These are phyloP conservation scores for Hypoxylon sp. DNA, from an alignment of 2,329 filamentous ascomycete species.

Conservation along the genomic window DNA sequence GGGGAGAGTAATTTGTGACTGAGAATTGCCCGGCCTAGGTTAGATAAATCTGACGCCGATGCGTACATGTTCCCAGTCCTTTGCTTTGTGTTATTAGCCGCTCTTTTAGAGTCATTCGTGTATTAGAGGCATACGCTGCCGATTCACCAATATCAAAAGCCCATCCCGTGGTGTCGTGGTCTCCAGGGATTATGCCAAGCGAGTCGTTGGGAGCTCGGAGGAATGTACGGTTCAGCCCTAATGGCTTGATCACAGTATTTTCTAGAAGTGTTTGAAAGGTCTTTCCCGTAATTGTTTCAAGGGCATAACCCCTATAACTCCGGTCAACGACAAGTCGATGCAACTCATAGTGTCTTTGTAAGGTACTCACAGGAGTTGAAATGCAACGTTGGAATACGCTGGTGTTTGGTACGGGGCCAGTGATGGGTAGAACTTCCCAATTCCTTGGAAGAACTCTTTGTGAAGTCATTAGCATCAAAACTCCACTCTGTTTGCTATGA, in stretches of 20 bases:
- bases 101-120: not conserved
- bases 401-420: slow-evolving; percentile 48
- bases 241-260: slow-evolving; percentile 56
- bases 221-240: slow-evolving; percentile 58
- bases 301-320: slow-evolving; percentile 55
- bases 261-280: slow-evolving; percentile 56
- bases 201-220: slow-evolving; percentile 50
- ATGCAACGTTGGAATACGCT: slow-evolving; percentile 53
- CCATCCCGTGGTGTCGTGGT: slow-evolving; percentile 49
- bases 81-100: slow-evolving; percentile 37
- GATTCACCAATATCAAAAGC: slow-evolving; percentile 52
- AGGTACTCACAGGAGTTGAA: slow-evolving; percentile 53
- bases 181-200: slow-evolving; percentile 58
- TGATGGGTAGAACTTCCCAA: slow-evolving; percentile 52
- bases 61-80: slow-evolving; percentile 58
- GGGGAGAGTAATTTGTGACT: slow-evolving; percentile 56
- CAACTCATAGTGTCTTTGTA: slow-evolving; percentile 27
- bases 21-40: slow-evolving; percentile 52
- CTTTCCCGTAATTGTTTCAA: slow-evolving; percentile 58
- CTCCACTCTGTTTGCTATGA: not conserved
- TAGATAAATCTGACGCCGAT: slow-evolving; percentile 53
- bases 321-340: slow-evolving; percentile 51
- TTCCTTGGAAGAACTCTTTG: slow-evolving; percentile 50
- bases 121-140: slow-evolving; percentile 44
- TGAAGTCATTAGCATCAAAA: slow-evolving; percentile 20